Conservation (phyloP, 352 stramenopile species). For the Phytophthora crassamura region DNA sequence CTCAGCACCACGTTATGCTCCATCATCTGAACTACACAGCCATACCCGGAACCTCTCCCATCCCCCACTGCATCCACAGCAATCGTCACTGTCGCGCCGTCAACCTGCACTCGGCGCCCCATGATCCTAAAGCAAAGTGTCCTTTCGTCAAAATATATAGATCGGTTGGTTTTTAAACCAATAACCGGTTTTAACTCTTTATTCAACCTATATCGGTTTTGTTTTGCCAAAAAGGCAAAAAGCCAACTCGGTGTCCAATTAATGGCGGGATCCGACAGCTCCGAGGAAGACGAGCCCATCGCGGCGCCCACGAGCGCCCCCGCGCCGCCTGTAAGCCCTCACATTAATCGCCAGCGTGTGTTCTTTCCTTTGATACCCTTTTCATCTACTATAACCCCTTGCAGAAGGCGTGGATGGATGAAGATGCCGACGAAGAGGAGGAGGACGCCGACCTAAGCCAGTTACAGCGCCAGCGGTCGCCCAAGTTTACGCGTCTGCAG, state of each 20-base stretch:
- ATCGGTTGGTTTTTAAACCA: no score
- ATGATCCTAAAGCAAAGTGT: neutral
- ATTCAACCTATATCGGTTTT: no score
- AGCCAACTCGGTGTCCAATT: neutral
- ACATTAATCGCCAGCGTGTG: neutral
- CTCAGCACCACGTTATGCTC: slow-evolving; percentile 13
- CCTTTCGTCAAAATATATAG: no score
- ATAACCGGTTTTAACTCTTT: no score
- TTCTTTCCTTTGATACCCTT: slow-evolving; percentile 4
- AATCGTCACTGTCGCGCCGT: slow-evolving; percentile 15
- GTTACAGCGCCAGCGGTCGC: slow-evolving; percentile 50
- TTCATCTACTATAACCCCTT: slow-evolving; percentile 1
- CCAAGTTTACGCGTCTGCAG: slow-evolving; percentile 73
- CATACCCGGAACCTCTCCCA: neutral
- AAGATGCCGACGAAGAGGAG: slow-evolving; percentile 83
- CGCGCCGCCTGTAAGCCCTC: slow-evolving; percentile 15
- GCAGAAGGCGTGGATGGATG: slow-evolving; percentile 82
- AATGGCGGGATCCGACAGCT: slow-evolving; percentile 72
- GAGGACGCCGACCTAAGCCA: slow-evolving; percentile 81
- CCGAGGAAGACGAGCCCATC: slow-evolving; percentile 88
- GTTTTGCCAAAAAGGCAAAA: slow-evolving; percentile 18
- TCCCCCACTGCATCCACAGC: slow-evolving; percentile 10
- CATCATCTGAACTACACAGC: slow-evolving; percentile 8
- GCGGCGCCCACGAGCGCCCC: slow-evolving; percentile 20
- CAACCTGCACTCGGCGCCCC: slow-evolving; percentile 9